Percentiles rank a stretch among this genome's conserved stretches.
Conservation (phyloP, 2,329 filamentous ascomycete species). For the Pseudogymnoascus sp. region DNA sequence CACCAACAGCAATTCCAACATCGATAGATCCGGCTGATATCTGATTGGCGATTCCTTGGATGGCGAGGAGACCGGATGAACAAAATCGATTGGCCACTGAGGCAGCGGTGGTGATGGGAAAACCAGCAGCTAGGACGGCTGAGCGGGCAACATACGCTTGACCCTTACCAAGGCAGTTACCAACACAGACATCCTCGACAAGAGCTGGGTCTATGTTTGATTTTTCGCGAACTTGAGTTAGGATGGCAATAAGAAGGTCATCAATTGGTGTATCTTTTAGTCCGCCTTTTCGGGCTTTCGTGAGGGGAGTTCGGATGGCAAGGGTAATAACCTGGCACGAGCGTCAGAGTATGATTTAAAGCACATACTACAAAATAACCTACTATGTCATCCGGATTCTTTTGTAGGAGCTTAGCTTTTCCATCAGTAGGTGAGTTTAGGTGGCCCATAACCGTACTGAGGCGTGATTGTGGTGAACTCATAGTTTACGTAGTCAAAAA, state of each 20-base stretch:
- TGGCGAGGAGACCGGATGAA: conserved; percentile 84
- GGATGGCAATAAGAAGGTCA: conserved; percentile 75
- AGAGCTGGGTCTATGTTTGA: conserved; percentile 66
- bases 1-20: conserved; percentile 85
- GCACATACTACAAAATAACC: conserved; percentile 15
- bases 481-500: conserved; percentile 15
- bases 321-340: conserved; percentile 64
- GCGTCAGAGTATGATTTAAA: conserved; percentile 50
- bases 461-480: conserved; percentile 19
- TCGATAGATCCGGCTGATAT: conserved; percentile 90
- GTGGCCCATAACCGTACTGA: conserved; percentile 34
- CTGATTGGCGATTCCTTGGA: conserved; percentile 87
- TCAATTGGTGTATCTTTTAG: conserved; percentile 88
- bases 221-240: conserved; percentile 52
- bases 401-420: conserved; percentile 53
- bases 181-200: conserved; percentile 86
- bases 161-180: conserved; percentile 83
- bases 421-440: conserved; percentile 38
- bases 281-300: conserved; percentile 81
- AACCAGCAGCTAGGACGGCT: conserved; percentile 79
- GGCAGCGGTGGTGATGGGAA: conserved; percentile 73
- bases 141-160: conserved; percentile 91
- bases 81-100: conserved; percentile 89
- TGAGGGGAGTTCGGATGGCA: conserved; percentile 81
- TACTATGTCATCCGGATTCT: conserved; percentile 87